Percentiles rank a stretch among this genome's conserved stretches.
Evolutionary conservation across 169 alveolate genomes (phyloP).

Genomic region (Hepatocystis sp.): DNA sequence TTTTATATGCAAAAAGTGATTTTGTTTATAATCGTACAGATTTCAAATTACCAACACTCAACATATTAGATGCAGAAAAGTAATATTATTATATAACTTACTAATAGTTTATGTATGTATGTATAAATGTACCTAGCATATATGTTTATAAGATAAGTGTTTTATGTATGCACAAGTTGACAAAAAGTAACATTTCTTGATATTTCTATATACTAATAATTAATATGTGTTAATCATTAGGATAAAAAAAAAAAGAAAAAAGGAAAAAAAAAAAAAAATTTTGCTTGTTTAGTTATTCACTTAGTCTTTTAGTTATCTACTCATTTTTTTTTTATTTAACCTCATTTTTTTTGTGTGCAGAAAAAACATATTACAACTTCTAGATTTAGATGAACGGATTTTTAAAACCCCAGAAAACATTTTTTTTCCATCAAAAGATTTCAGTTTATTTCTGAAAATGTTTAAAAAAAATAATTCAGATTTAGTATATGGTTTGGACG

Average conservation of each 20-base stretch:
- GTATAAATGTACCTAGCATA: too few species aligned
- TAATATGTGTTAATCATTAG: too few species aligned
- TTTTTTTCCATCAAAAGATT: conserved; percentile 59
- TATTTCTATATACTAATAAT: too few species aligned
- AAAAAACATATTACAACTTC: conserved; percentile 30
- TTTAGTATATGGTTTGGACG: conserved; percentile 32
- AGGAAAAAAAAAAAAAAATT: neutral
- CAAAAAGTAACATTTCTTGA: too few species aligned
- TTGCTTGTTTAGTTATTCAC: neutral
- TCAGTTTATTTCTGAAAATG: conserved; percentile 25
- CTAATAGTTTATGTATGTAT: too few species aligned
- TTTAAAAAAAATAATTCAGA: conserved; percentile 5
- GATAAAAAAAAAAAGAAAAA: neutral
- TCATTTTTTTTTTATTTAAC: neutral
- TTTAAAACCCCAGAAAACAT: conserved; percentile 70
- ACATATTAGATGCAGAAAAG: conserved; percentile 72
- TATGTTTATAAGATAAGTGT: too few species aligned
- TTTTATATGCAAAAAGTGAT: conserved; percentile 47
- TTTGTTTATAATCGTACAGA: conserved; percentile 10
- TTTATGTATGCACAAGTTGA: too few species aligned
- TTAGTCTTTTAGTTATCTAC: too few species aligned
- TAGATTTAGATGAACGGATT: conserved; percentile 69
- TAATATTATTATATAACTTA: neutral
- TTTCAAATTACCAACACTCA: conserved; percentile 47
- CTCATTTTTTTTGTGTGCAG: conserved; percentile 3